A percentile compares a stretch with the other conserved stretches of the same genome.
phyloP scores from a whole-genome alignment of 306 rosid species.

The Macrotyloma uniflorum region DNA sequence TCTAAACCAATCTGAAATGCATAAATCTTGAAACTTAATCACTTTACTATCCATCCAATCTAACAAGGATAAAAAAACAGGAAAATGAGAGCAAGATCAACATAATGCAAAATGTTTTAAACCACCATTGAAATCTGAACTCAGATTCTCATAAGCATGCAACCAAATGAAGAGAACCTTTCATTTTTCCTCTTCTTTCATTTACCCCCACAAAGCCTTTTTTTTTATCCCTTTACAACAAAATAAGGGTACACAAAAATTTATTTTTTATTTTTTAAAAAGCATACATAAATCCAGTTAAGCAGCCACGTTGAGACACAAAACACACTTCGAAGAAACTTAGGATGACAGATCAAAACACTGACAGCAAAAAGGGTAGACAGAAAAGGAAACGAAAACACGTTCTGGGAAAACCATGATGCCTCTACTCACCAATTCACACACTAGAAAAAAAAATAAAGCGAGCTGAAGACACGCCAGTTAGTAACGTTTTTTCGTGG shows the following conservation, averaged over 20 bases:
- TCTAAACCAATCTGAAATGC: constrained; percentile 22
- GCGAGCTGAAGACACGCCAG: constrained; percentile 37
- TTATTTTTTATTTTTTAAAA: background rate
- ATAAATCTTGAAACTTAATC: constrained; percentile 28
- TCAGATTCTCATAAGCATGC: constrained; percentile 6
- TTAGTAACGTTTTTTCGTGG: constrained; percentile 30
- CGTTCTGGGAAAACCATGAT: constrained; percentile 19
- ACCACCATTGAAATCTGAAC: constrained; percentile 14
- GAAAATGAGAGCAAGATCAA: constrained; percentile 30
- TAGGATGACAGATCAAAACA: constrained; percentile 36
- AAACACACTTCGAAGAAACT: constrained; percentile 33
- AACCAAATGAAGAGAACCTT: constrained; percentile 12
- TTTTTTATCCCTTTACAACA: constrained; percentile 33
- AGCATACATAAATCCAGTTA: background rate
- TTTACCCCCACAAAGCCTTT: constrained; percentile 26
- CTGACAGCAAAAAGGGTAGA: constrained; percentile 21
- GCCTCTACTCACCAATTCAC: constrained; percentile 47
- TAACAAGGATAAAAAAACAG: background rate
- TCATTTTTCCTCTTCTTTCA: constrained; percentile 25
- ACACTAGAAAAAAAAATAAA: background rate
- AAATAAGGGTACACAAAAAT: constrained; percentile 32
- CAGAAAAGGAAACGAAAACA: constrained; percentile 38
- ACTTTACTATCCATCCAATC: constrained; percentile 23
- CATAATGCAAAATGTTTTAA: constrained; percentile 25
- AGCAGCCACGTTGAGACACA: constrained; percentile 35